Conservation (phyloP, 2,329 filamentous ascomycete species). For the Colletotrichum plurivorum region DNA sequence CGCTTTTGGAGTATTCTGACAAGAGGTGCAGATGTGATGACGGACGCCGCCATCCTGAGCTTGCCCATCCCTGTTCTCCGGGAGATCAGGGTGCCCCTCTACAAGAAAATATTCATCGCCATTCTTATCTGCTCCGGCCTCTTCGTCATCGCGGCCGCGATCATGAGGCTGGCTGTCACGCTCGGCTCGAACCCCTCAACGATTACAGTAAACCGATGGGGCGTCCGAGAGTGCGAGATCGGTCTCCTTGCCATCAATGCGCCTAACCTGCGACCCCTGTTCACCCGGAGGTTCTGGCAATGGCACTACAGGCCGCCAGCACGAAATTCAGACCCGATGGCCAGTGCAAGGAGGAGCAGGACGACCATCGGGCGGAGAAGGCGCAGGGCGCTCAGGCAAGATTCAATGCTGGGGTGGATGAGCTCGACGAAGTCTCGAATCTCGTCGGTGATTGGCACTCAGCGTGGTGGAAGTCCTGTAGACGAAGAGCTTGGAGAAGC, state of each 20-base stretch:
- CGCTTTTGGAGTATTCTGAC: neutral
- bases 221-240: constrained; percentile 30
- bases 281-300: constrained; percentile 29
- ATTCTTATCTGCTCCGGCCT: constrained; percentile 25
- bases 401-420: constrained; percentile 18
- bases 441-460: neutral
- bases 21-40: constrained; percentile 1
- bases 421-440: neutral
- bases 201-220: constrained; percentile 30
- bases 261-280: constrained; percentile 17
- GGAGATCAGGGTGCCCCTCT: constrained; percentile 23
- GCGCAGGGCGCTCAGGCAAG: neutral
- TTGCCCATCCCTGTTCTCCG: constrained; percentile 18
- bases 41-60: constrained; percentile 27
- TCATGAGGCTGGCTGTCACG: constrained; percentile 28
- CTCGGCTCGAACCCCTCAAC: constrained; percentile 29
- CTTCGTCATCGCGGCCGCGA: constrained; percentile 31
- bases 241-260: constrained; percentile 29
- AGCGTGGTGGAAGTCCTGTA: neutral
- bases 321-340: constrained; percentile 3
- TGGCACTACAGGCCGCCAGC: constrained; percentile 30
- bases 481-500: constrained; percentile 12
- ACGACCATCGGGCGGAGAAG: neutral
- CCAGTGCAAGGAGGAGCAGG: constrained; percentile 16
- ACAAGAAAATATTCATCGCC: constrained; percentile 31